A percentile compares a stretch with the other conserved stretches of the same genome.
Evolutionary conservation across 352 stramenopile genomes (phyloP).

Genomic region (Phytopythium helicoides): DNA sequence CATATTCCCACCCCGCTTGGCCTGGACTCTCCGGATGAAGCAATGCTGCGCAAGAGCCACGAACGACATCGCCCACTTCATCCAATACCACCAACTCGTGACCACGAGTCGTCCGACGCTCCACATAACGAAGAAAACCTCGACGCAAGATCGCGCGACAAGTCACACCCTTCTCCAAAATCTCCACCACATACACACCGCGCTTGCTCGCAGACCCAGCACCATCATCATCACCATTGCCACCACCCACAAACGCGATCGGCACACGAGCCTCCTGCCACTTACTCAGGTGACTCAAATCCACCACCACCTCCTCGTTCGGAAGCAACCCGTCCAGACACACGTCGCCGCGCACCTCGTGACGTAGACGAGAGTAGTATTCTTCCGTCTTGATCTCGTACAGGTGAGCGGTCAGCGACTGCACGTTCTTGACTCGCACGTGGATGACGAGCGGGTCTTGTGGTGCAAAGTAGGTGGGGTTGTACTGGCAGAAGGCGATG

Average conservation of each 20-base stretch:
- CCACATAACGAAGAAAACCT: slow-evolving; percentile 47
- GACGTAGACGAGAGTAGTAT: slow-evolving; percentile 45
- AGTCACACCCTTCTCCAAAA: slow-evolving; percentile 51
- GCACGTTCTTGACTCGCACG: slow-evolving; percentile 45
- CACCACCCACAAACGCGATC: slow-evolving; percentile 19
- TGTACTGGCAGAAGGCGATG: slow-evolving; percentile 53
- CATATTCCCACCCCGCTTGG: slow-evolving; percentile 30
- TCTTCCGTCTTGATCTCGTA: slow-evolving; percentile 64
- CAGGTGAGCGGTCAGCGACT: slow-evolving; percentile 49
- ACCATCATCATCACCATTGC: slow-evolving; percentile 5
- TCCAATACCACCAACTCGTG: slow-evolving; percentile 54
- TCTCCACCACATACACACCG: slow-evolving; percentile 61
- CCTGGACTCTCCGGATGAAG: slow-evolving; percentile 37
- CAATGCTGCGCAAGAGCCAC: slow-evolving; percentile 28
- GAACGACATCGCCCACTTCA: slow-evolving; percentile 36
- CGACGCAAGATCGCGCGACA: slow-evolving; percentile 59
- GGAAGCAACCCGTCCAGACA: slow-evolving; percentile 54
- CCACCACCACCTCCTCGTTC: slow-evolving; percentile 48
- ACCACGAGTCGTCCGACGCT: slow-evolving; percentile 37
- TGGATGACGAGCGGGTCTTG: slow-evolving; percentile 38
- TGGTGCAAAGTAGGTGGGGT: slow-evolving; percentile 32
- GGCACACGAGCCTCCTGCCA: slow-evolving; percentile 44
- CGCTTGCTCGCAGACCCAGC: no score
- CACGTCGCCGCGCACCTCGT: slow-evolving; percentile 48
- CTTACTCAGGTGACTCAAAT: slow-evolving; percentile 40